These are phyloP conservation scores for Rhododendron ferrugineum DNA, from an alignment of 148 eudicot species.

Conservation along the genomic window DNA sequence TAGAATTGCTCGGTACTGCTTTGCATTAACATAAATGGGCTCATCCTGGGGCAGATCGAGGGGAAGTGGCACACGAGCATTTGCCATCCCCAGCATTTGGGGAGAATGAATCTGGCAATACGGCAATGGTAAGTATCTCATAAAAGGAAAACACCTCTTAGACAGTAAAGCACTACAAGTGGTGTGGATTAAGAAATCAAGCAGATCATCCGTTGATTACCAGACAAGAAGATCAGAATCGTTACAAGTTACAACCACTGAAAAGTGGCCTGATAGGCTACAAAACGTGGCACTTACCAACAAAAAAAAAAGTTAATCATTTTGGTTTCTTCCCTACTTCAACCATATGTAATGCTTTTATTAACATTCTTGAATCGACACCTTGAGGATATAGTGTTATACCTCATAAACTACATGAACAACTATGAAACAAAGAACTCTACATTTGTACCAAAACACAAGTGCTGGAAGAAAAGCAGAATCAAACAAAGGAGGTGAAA, in stretches of 20 bases:
- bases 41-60: slow-evolving; percentile 44
- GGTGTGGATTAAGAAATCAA: not conserved
- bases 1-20: slow-evolving; percentile 68
- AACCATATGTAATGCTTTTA: not conserved
- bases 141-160: not conserved
- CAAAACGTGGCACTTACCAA: not conserved
- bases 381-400: not conserved
- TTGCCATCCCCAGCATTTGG: slow-evolving; percentile 41
- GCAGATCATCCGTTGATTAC: not conserved
- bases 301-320: not conserved
- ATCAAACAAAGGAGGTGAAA: slow-evolving; percentile 8
- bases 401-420: not conserved
- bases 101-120: slow-evolving; percentile 28
- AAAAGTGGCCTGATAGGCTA: not conserved
- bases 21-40: slow-evolving; percentile 68
- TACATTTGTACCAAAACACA: not conserved
- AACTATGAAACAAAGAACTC: slow-evolving; percentile 9
- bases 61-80: slow-evolving; percentile 63
- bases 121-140: slow-evolving; percentile 8
- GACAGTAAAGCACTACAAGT: slow-evolving; percentile 10
- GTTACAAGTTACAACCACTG: not conserved
- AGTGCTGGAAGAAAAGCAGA: slow-evolving; percentile 11
- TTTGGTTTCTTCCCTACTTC: not conserved
- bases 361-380: not conserved
- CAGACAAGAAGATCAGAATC: not conserved